These are phyloP conservation scores for Pichia phayaonensis DNA, from an alignment of 805 yeast genomes.

Conservation along the genomic window DNA sequence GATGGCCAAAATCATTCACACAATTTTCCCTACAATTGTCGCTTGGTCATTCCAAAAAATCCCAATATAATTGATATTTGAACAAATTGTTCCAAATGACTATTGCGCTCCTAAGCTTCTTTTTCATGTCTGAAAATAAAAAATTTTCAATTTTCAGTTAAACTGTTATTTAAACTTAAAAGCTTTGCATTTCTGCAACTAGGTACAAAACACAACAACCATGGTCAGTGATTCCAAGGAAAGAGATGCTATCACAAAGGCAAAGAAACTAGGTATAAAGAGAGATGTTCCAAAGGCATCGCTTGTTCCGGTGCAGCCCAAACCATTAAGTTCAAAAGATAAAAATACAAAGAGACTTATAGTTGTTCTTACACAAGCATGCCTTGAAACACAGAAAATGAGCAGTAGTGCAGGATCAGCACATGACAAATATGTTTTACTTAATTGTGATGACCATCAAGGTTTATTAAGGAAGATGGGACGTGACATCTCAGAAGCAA, in stretches of 20 bases:
- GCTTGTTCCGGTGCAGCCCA: constrained; percentile 82
- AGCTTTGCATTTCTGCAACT: neutral
- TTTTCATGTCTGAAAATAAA: neutral
- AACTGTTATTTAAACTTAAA: neutral
- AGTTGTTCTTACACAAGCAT: constrained; percentile 94
- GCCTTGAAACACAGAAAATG: constrained; percentile 89
- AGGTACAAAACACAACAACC: neutral
- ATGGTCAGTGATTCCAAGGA: constrained; percentile 44
- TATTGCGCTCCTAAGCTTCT: neutral
- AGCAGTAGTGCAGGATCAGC: constrained; percentile 62
- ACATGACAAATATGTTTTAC: constrained; percentile 86
- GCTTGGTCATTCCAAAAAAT: too few relatives aligned
- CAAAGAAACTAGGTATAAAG: constrained; percentile 12
- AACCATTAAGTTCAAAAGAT: constrained; percentile 73
- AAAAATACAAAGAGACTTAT: constrained; percentile 79
- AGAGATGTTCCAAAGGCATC: constrained; percentile 45
- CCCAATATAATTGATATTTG: too few relatives aligned
- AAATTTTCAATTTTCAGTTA: neutral
- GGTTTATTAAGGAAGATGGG: constrained; percentile 93
- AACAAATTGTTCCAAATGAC: neutral
- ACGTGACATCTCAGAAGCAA: constrained; percentile 93
- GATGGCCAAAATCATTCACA: too few relatives aligned
- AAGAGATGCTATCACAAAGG: constrained; percentile 33
- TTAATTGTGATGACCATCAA: constrained; percentile 98
- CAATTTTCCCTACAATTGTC: too few relatives aligned